phyloP scores from a whole-genome alignment of 805 yeast species.

The Candida piceae region DNA sequence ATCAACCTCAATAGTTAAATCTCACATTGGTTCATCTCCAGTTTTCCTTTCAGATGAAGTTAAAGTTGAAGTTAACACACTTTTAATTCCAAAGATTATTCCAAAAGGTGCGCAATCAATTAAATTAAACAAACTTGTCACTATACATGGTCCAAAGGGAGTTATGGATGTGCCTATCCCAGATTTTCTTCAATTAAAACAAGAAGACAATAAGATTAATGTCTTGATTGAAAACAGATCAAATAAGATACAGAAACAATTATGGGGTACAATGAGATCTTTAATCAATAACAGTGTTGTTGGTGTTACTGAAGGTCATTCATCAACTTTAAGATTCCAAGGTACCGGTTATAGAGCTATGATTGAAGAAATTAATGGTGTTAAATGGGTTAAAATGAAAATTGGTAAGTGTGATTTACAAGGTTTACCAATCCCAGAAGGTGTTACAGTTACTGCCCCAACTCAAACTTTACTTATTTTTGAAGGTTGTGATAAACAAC shows the following conservation, averaged over 20 bases:
- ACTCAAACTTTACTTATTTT: constrained; percentile 79
- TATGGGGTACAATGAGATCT: constrained; percentile 95
- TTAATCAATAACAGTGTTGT: constrained; percentile 68
- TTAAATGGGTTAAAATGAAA: constrained; percentile 63
- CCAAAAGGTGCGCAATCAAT: constrained; percentile 62
- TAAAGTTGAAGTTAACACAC: constrained; percentile 38
- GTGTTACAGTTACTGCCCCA: constrained; percentile 70
- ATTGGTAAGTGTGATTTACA: constrained; percentile 85
- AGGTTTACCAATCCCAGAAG: constrained; percentile 71
- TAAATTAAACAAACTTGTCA: constrained; percentile 51
- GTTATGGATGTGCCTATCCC: constrained; percentile 60
- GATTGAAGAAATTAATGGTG: constrained; percentile 53
- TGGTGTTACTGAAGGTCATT: constrained; percentile 93
- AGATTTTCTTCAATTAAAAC: constrained; percentile 51
- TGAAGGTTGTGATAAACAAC: constrained; percentile 86
- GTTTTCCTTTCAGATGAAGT: constrained; percentile 64
- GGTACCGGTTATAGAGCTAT: constrained; percentile 97
- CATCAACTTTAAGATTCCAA: constrained; percentile 78
- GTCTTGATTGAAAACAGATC: constrained; percentile 51
- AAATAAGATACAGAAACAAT: constrained; percentile 66
- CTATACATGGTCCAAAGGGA: constrained; percentile 78
- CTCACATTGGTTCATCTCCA: constrained; percentile 81
- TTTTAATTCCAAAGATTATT: constrained; percentile 53
- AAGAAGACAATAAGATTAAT: constrained; percentile 30
- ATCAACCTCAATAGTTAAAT: constrained; percentile 28